Evolutionary conservation across 2,329 filamentous ascomycete species (phyloP).

Genomic region (Pseudohalonectria lignicola): DNA sequence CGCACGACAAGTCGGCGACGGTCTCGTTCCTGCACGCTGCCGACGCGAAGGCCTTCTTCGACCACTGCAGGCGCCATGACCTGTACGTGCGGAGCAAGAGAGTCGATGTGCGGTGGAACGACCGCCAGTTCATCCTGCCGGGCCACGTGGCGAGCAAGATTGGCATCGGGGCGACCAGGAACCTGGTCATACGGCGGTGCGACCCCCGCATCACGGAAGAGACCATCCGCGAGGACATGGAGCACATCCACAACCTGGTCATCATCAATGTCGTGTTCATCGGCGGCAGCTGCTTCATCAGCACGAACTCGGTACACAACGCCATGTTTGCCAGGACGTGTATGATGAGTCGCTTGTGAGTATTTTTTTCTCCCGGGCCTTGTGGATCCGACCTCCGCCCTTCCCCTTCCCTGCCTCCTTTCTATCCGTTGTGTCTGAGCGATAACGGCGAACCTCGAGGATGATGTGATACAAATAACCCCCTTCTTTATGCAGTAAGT

Average conservation of each 20-base stretch:
- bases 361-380: constrained; percentile 1
- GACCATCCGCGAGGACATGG: constrained; percentile 59
- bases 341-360: constrained; percentile 55
- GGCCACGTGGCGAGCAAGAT: constrained; percentile 55
- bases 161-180: constrained; percentile 56
- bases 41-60: constrained; percentile 53
- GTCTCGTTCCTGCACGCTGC: constrained; percentile 60
- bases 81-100: constrained; percentile 59
- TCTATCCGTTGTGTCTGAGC: no score
- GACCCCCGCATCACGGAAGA: constrained; percentile 48
- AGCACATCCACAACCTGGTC: constrained; percentile 72
- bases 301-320: constrained; percentile 66
- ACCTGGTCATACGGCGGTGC: constrained; percentile 56
- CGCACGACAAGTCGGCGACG: constrained; percentile 45
- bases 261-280: constrained; percentile 55
- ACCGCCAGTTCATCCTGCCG: constrained; percentile 57
- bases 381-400: background rate
- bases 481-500: constrained; percentile 38
- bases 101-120: constrained; percentile 57
- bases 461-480: no score
- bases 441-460: no score
- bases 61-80: constrained; percentile 52
- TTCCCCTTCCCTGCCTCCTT: background rate
- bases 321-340: constrained; percentile 67
- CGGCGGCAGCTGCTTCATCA: constrained; percentile 52